phyloP scores from a whole-genome alignment of 2,329 filamentous ascomycete species.

The Fusarium duplospermum region DNA sequence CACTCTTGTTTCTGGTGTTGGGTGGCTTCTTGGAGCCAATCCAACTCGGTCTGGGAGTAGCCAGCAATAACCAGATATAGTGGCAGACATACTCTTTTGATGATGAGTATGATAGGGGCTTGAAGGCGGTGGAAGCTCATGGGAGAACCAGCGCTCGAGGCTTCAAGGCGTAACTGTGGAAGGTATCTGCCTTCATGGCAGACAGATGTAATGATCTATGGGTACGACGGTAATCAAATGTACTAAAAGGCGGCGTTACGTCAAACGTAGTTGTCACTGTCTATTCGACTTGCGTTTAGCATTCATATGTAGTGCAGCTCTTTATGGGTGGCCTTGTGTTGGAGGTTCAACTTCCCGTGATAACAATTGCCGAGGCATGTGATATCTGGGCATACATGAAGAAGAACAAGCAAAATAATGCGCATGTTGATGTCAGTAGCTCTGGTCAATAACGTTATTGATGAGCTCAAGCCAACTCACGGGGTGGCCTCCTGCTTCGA shows the following conservation, averaged over 20 bases:
- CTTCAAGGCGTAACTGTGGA: neutral
- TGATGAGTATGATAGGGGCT: neutral
- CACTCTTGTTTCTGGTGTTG: conserved; percentile 74
- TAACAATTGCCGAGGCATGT: neutral
- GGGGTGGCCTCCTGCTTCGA: neutral
- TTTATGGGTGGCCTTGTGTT: neutral
- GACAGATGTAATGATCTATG: conserved; percentile 10
- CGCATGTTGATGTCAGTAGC: neutral
- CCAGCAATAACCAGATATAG: conserved; percentile 6
- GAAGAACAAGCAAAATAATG: neutral
- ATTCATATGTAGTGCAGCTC: no score
- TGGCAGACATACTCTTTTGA: neutral
- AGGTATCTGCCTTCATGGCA: neutral
- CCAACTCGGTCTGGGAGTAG: conserved; percentile 37
- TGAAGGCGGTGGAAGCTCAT: neutral
- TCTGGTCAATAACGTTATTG: neutral
- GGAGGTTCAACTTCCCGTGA: neutral
- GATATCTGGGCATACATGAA: neutral
- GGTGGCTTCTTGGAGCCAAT: conserved; percentile 74
- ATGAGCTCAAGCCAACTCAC: neutral
- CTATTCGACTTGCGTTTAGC: neutral
- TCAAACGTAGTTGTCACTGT: neutral
- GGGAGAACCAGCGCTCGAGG: neutral
- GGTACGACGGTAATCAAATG: neutral
- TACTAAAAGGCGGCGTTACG: neutral